phyloP scores from a whole-genome alignment of 2,329 filamentous ascomycete species.

The Phialophora chinensis region DNA sequence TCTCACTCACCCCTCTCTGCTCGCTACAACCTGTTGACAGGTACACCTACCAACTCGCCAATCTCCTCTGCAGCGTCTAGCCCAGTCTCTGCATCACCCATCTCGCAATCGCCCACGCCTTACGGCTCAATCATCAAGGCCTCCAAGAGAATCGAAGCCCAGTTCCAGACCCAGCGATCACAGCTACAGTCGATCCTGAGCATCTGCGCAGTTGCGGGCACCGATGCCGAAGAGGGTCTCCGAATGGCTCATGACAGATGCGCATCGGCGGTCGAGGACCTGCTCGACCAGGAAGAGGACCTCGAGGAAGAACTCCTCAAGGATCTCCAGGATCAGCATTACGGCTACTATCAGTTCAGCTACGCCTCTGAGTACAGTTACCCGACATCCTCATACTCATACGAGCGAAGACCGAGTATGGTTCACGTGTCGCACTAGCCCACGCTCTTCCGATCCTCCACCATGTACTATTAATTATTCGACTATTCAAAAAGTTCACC shows the following conservation, averaged over 20 bases:
- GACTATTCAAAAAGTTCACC: background rate
- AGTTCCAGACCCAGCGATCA: slow-evolving; percentile 38
- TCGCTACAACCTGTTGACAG: slow-evolving; percentile 33
- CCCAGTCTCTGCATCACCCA: slow-evolving; percentile 20
- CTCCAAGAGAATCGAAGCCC: slow-evolving; percentile 38
- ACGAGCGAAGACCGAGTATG: slow-evolving; percentile 28
- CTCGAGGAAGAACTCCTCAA: slow-evolving; percentile 35
- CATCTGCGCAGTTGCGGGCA: slow-evolving; percentile 38
- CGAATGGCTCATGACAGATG: slow-evolving; percentile 38
- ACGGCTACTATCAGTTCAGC: slow-evolving; percentile 19
- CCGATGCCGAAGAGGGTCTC: slow-evolving; percentile 36
- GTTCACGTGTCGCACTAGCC: slow-evolving; percentile 25
- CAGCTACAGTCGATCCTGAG: slow-evolving; percentile 38
- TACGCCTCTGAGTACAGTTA: slow-evolving; percentile 25
- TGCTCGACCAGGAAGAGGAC: slow-evolving; percentile 38
- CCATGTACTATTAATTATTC: slow-evolving; percentile 1
- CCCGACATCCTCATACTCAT: slow-evolving; percentile 6
- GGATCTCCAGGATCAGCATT: slow-evolving; percentile 29
- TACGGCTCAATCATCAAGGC: slow-evolving; percentile 29
- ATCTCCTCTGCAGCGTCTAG: slow-evolving; percentile 28
- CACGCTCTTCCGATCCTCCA: background rate
- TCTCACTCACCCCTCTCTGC: slow-evolving; percentile 35
- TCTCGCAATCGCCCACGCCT: slow-evolving; percentile 27
- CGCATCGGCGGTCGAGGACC: slow-evolving; percentile 33
- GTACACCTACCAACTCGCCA: slow-evolving; percentile 28